Conservation (phyloP, 305 asterid genomes). For the Euphrasia arctica region DNA sequence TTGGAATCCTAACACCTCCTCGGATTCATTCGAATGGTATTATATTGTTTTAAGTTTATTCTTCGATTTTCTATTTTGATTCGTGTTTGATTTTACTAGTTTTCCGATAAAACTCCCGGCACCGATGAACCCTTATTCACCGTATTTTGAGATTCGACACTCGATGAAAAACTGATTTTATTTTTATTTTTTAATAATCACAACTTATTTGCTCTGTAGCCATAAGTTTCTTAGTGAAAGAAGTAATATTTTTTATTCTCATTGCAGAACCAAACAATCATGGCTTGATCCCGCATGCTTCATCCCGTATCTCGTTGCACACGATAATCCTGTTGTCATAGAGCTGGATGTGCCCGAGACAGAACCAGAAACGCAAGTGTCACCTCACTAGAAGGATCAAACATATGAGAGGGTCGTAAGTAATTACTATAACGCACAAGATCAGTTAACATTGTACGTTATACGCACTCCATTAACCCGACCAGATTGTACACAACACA, state of each 20-base stretch:
- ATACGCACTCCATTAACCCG: no score
- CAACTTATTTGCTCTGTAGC: slow-evolving; percentile 4
- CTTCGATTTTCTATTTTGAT: slow-evolving; percentile 3
- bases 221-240: not conserved
- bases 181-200: not conserved
- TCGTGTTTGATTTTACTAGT: slow-evolving; percentile 17
- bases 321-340: no score
- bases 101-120: slow-evolving; percentile 2
- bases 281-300: slow-evolving; percentile 43
- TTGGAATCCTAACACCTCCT: slow-evolving; percentile 35
- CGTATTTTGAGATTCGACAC: slow-evolving; percentile 4
- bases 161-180: not conserved
- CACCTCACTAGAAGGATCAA: slow-evolving; percentile 49
- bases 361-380: slow-evolving; percentile 34
- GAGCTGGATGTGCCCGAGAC: slow-evolving; percentile 38
- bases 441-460: no score
- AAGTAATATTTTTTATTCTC: slow-evolving; percentile 13
- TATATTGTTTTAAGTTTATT: not conserved
- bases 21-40: slow-evolving; percentile 48
- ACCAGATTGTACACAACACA: no score
- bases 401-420: no score
- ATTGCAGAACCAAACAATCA: slow-evolving; percentile 72
- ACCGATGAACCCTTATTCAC: not conserved
- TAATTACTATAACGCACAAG: no score
- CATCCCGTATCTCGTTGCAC: slow-evolving; percentile 37